These are phyloP conservation scores for Leptomonas seymouri DNA, from an alignment of 208 protist species.

Conservation along the genomic window DNA sequence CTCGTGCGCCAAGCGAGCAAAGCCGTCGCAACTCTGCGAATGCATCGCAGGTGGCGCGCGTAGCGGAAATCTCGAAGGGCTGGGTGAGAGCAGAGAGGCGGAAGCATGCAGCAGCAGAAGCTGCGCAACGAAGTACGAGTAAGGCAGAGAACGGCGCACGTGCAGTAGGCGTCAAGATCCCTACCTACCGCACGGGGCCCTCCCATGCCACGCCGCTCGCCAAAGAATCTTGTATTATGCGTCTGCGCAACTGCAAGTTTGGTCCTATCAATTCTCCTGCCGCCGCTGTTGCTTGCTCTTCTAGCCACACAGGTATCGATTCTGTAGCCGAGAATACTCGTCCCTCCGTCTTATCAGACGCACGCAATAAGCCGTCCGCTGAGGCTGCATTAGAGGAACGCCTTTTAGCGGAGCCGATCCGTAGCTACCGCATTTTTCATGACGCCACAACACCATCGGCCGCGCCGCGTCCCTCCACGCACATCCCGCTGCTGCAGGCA, in stretches of 20 bases:
- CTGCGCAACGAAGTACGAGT: neutral
- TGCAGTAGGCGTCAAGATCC: conserved; percentile 10
- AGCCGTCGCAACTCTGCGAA: neutral
- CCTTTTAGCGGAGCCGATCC: conserved; percentile 43
- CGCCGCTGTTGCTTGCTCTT: neutral
- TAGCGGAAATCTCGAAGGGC: conserved; percentile 5
- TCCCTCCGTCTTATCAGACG: neutral
- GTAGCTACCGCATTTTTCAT: conserved; percentile 48
- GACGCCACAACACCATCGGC: conserved; percentile 19
- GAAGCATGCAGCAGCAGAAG: neutral
- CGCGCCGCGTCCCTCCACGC: neutral
- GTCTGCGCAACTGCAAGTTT: conserved; percentile 26
- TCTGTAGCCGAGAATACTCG: neutral
- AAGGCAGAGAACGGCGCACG: neutral
- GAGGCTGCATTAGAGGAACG: neutral
- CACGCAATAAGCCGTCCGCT: neutral
- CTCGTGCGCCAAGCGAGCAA: neutral
- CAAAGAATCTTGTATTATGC: conserved; percentile 11
- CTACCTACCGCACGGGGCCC: neutral
- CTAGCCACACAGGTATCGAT: too few species aligned
- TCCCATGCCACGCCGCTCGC: neutral
- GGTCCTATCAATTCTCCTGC: neutral
- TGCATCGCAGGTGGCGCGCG: neutral
- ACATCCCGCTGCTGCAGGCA: conserved; percentile 1
- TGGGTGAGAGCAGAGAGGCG: conserved; percentile 15